Base-by-base conservation (phyloP, 225 moss, liverwort and hornwort genomes). In the Polytrichum commune region DNA sequence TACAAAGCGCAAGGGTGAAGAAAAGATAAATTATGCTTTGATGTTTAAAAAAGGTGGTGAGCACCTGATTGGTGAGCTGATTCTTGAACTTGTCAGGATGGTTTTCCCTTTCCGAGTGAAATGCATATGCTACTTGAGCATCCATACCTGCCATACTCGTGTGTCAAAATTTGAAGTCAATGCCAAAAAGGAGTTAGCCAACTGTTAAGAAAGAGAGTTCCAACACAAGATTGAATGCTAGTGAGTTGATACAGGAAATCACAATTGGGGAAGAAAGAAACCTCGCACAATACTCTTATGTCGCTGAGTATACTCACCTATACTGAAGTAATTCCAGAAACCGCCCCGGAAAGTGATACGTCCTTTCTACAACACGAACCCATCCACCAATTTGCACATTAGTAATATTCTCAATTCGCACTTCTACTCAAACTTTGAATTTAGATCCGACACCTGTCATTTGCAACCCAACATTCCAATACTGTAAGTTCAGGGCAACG, bases 251-350 rank as follows among this genome's bases (percentile, higher is more conserved):
- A 32, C 32, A 32, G 8, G 32, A 8, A 32, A 32, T 32, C 32
- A 32, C 32, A 7, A 32, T 32, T 32, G 32, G 32, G 32, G 32
- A 32, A 32, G 32, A 32, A 32, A 7, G 32, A 65, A 33, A 19
- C 54, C 55, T 69, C 54, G 72, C 67, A 63, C 25, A 54, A 58
- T 2, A 58, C 18, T 23, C 58, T 19, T 23, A 58, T 19, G 23
- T 58, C 19, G 58, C 58, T 58, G 20, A 58, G 32, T 8, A 19
- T 32, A 75, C 88, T 66, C 71, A 95, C 94, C 95, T 53, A 95
- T 84, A 72, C 93, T 96, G 25, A 96, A 84, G 72, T 96, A 96
- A 73, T 96, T 93, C 96, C 96, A 96, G 30, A 96, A 96, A 58
- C 93, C 90, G 78, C 96, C 96, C 26, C 89, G 77, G 69, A 90